Base-by-base conservation (phyloP, 495 filamentous ascomycete genomes). In the Pyronema omphalodes region DNA sequence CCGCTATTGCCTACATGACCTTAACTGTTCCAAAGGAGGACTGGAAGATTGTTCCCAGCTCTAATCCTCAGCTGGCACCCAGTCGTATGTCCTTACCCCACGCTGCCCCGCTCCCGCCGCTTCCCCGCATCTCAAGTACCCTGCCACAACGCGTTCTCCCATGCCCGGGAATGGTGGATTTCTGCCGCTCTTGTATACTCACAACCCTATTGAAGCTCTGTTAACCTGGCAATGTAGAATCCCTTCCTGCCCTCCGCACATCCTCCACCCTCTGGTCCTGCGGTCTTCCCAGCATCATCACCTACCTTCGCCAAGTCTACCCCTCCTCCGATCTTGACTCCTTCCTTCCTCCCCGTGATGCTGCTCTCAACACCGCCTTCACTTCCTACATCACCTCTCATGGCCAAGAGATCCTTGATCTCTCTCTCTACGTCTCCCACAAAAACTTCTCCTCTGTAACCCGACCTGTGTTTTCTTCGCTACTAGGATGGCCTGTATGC, bases 401-500 rank as follows among this genome's bases (percentile, higher is more conserved):
- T 58, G 81, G 75, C 43, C 71, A 78, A 59, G 72, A 77, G 17
- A 77, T 93, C 52, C 58, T 91, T 59, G 78, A 84, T 57, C 78
- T 89, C 59, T 87, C 78, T 51, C 81, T 98, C 59, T 96, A 91
- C 69, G 80, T 88, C 62, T 91, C 86, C 39, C 81, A 79, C 57
- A 76, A 82, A 55, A 95, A 94, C 69, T 98, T 88, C 73, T 71
- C 74, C 55, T 62, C 68, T 46, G 65, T 71, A 37, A 93, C 86
- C 36, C 79, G 83, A 7, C 84, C 86, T 7, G 78, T 84, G 35
- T 89, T 83, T 70, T 80, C 78, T 52, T 65, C 70, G 3, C 75
- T 93, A 54, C 78, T 94, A 34, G 79, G 81, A 17, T 88, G 88
- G 72, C 84, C 91, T 7, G 75, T 82, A 49, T 82, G 83, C 62